These are phyloP conservation scores for Cynara cardunculus DNA, from an alignment of 129 eudicot genomes.

Conservation along the genomic window DNA sequence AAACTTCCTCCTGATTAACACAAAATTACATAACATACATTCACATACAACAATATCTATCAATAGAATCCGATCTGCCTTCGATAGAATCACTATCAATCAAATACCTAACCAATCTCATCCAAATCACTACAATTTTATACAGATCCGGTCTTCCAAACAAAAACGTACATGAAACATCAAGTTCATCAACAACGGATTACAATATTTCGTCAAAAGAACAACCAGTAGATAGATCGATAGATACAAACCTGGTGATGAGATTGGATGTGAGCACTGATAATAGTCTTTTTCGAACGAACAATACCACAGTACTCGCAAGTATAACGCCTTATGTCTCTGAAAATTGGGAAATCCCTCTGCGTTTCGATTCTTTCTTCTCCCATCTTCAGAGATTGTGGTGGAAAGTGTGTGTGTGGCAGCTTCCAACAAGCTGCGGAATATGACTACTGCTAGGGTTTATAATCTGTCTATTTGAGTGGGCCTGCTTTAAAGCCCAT, in stretches of 20 bases:
- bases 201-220: background rate
- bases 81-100: background rate
- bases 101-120: background rate
- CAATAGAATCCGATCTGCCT: background rate
- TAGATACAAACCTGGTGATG: conserved; percentile 51
- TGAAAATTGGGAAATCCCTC: conserved; percentile 38
- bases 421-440: background rate
- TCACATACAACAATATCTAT: background rate
- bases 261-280: conserved; percentile 50
- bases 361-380: conserved; percentile 17
- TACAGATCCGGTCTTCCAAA: background rate
- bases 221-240: background rate
- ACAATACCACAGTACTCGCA: conserved; percentile 79
- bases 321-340: conserved; percentile 64
- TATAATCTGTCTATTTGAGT: background rate
- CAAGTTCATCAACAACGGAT: background rate
- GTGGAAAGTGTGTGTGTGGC: background rate
- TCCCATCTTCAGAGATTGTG: conserved; percentile 24
- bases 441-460: conserved; percentile 27
- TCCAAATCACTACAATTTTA: background rate
- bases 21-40: conserved; percentile 4
- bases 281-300: conserved; percentile 73
- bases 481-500: background rate
- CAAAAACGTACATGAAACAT: background rate
- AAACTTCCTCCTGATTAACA: background rate